Evolutionary conservation across 116 monocot species (phyloP).

Genomic region (Phalaenopsis hybrid): DNA sequence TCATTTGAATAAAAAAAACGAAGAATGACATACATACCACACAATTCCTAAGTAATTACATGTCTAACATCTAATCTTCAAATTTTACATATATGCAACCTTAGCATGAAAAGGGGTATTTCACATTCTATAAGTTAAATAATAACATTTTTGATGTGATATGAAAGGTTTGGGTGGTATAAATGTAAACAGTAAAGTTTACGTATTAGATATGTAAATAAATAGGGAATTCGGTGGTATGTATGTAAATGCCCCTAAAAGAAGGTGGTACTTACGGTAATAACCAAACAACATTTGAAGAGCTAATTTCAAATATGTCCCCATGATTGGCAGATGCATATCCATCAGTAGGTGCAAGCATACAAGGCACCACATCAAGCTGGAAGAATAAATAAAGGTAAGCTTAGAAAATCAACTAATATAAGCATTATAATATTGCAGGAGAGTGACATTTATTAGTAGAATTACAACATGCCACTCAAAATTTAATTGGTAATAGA

Average conservation of each 20-base stretch:
- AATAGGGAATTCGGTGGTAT: too few relatives aligned
- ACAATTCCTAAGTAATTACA: too few relatives aligned
- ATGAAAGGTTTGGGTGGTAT: too few relatives aligned
- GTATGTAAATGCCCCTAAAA: too few relatives aligned
- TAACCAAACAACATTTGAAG: slow-evolving; percentile 55
- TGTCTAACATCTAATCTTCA: too few relatives aligned
- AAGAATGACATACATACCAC: too few relatives aligned
- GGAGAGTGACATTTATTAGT: not conserved
- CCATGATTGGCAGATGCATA: slow-evolving; percentile 31
- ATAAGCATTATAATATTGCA: slow-evolving; percentile 1
- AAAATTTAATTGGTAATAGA: not conserved
- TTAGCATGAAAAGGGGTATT: too few relatives aligned
- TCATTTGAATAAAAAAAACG: not conserved
- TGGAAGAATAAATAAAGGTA: slow-evolving; percentile 25
- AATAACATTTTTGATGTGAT: too few relatives aligned
- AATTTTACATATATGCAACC: too few relatives aligned
- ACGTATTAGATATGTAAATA: too few relatives aligned
- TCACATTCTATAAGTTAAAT: too few relatives aligned
- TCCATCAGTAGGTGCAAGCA: slow-evolving; percentile 72
- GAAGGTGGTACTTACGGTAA: slow-evolving; percentile 63
- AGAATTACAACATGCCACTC: not conserved
- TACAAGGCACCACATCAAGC: slow-evolving; percentile 88
- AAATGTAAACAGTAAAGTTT: too few relatives aligned
- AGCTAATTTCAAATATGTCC: slow-evolving; percentile 15
- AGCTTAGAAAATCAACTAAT: not conserved